Evolutionary conservation across 768 basidiomycete species (phyloP), one percentile per base, ranked within the genome.

Genomic region (Tulasnella sp.): DNA sequence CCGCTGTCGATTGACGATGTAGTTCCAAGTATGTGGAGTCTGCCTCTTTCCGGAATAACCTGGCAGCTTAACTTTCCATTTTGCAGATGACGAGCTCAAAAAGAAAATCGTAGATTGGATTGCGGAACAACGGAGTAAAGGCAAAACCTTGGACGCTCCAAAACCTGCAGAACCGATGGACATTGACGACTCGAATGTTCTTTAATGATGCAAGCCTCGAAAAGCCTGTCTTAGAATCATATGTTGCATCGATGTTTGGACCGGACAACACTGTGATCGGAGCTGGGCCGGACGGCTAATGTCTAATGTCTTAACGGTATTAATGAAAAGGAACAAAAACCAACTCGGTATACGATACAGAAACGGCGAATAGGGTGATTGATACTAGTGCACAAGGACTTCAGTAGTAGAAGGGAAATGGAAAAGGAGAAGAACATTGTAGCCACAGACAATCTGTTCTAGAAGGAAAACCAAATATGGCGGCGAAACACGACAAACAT

Each of bases 1-100:
- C 95, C 97, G 1, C 87, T 98, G 38, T 85, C 87, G 14, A 90
- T 96, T 81, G 93, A 93, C 77, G 93, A 97, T 16, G 92, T 97
- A 19, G 84, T 91, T 79, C 90, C 94, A 38, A 86, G 96, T 95
- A 79, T 42, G 78, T 38, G 10, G 42, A 39, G 24, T 48, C 14
- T 36, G 34, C 68, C 18, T 76, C 39, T 19, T 48, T 31, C 68
- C 19, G 10, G n/a, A 16, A 5, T 2, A 27, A 9, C 8, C 40
- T 24, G 24, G 36, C 38, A 6, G 39, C 52, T 40, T 21, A 74
- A 40, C 8, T 27, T 40, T 74, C 10, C 19, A 27, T n/a, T 77
- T n/a, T 83, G 81, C 85, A 68, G 85, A 86, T 80, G 81, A 81
- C 18, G 87, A 87, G 62, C 80, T 88, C 44, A 85, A 84, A 78